These are phyloP conservation scores for Leccinum arenicola DNA, from an alignment of 768 basidiomycete species.

Conservation along the genomic window DNA sequence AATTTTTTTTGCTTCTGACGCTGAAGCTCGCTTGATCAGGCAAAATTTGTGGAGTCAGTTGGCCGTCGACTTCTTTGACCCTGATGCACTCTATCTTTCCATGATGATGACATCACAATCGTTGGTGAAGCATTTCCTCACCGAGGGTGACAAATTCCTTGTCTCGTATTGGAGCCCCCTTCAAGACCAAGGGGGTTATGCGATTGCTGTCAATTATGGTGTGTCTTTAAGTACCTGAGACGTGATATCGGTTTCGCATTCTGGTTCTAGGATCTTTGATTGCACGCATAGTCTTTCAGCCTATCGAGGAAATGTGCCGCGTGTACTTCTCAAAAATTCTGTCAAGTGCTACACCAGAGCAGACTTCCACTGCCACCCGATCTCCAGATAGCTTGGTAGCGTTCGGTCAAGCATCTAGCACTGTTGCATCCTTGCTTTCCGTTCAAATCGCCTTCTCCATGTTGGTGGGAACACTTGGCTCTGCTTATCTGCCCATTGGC, in stretches of 20 bases:
- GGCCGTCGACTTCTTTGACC: slow-evolving; percentile 39
- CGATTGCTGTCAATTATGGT: slow-evolving; percentile 96
- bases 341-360: slow-evolving; percentile 26
- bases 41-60: slow-evolving; percentile 2
- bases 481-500: slow-evolving; percentile 68
- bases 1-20: not conserved
- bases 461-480: slow-evolving; percentile 71
- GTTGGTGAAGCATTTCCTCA: slow-evolving; percentile 89
- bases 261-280: slow-evolving; percentile 73
- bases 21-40: slow-evolving; percentile 3
- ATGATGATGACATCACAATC: slow-evolving; percentile 86
- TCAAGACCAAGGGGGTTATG: slow-evolving; percentile 91
- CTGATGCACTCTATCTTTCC: slow-evolving; percentile 56
- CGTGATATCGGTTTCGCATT: not conserved
- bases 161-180: slow-evolving; percentile 82
- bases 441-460: slow-evolving; percentile 65
- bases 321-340: slow-evolving; percentile 80
- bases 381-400: not conserved
- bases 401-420: slow-evolving; percentile 43
- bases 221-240: slow-evolving; percentile 16
- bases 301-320: slow-evolving; percentile 89
- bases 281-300: slow-evolving; percentile 91
- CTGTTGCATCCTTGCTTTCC: slow-evolving; percentile 59
- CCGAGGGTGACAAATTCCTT: slow-evolving; percentile 92
- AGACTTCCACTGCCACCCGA: not conserved